Evolutionary conservation across 2,329 filamentous ascomycete species (phyloP).

Genomic region (Bipolaris gigantea): DNA sequence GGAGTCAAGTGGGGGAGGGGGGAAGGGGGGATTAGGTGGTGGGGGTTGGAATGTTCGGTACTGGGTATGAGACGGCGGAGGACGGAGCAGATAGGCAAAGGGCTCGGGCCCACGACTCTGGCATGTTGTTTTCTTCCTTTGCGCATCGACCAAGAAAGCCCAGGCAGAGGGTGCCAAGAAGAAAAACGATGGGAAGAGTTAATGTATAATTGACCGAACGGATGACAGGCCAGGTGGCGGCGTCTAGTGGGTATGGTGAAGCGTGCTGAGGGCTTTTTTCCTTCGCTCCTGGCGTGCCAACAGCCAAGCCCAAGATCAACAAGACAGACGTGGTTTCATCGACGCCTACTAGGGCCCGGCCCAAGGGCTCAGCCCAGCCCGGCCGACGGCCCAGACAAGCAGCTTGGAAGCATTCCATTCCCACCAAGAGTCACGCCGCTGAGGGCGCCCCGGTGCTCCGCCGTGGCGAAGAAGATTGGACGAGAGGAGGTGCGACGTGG

Average conservation of each 20-base stretch:
- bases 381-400: neutral
- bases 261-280: constrained; percentile 4
- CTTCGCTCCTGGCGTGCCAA: constrained; percentile 4
- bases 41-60: neutral
- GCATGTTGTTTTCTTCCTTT: neutral
- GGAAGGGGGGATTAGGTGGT: neutral
- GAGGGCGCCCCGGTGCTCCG: constrained; percentile 7
- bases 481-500: neutral
- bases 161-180: neutral
- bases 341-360: constrained; percentile 25
- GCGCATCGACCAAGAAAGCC: neutral
- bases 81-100: neutral
- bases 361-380: constrained; percentile 7
- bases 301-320: constrained; percentile 28
- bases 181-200: neutral
- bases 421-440: constrained; percentile 10
- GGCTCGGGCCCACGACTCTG: neutral
- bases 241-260: neutral
- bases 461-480: neutral
- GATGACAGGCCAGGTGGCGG: constrained; percentile 3
- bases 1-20: neutral
- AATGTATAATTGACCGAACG: neutral
- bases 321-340: constrained; percentile 31
- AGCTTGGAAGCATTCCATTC: constrained; percentile 8
- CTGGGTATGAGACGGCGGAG: neutral